Evolutionary conservation across 2,329 filamentous ascomycete genomes (phyloP).

Genomic region (Allantophomopsis lycopodina): DNA sequence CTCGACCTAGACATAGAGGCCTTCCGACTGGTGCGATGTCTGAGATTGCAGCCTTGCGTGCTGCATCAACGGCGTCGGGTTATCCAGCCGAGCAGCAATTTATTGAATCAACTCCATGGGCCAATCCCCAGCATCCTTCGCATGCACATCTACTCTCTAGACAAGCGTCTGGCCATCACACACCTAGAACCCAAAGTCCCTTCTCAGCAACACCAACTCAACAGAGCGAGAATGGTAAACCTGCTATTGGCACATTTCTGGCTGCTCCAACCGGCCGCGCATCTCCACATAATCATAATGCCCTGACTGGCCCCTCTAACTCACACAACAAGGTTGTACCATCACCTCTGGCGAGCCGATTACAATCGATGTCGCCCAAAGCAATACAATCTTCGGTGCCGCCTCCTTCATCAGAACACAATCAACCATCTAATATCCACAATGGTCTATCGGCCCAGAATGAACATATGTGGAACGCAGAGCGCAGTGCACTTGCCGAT

Average conservation of each 20-base stretch:
- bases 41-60: constrained; percentile 17
- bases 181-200: constrained; percentile 20
- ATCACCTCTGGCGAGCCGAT: constrained; percentile 17
- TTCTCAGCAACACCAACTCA: constrained; percentile 18
- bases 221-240: constrained; percentile 9
- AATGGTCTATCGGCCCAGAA: not conserved
- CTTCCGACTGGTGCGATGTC: constrained; percentile 13
- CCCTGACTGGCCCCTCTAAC: constrained; percentile 13
- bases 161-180: constrained; percentile 24
- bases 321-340: constrained; percentile 14
- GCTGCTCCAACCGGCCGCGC: constrained; percentile 11
- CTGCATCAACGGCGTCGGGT: constrained; percentile 15
- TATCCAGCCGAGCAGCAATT: constrained; percentile 69
- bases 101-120: constrained; percentile 82
- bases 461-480: not conserved
- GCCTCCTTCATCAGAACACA: too few species aligned
- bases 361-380: constrained; percentile 17
- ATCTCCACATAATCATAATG: constrained; percentile 13
- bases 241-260: constrained; percentile 19
- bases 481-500: not conserved
- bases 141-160: constrained; percentile 31
- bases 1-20: not conserved
- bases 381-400: constrained; percentile 4
- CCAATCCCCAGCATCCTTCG: constrained; percentile 70
- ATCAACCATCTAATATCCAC: too few species aligned